Conservation (phyloP, 2,329 filamentous ascomycete species). For the Scytalidium lignicola region DNA sequence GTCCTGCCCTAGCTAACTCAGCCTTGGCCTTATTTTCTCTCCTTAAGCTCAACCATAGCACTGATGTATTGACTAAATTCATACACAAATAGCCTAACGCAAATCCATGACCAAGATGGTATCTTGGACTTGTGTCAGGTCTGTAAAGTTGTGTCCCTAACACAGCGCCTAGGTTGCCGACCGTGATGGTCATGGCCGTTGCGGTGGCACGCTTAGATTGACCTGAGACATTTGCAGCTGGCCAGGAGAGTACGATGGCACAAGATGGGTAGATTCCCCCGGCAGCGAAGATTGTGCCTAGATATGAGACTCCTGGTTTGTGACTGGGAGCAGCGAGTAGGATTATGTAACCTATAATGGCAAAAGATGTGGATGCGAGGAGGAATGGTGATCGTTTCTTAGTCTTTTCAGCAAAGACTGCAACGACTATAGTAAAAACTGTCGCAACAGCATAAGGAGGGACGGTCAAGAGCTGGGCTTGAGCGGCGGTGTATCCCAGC, state of each 20-base stretch:
- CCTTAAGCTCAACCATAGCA: conserved; percentile 49
- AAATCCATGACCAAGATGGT: conserved; percentile 61
- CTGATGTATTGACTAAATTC: conserved; percentile 48
- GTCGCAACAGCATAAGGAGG: conserved; percentile 62
- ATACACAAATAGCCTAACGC: conserved; percentile 58
- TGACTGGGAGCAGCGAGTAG: conserved; percentile 43
- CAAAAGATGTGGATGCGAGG: conserved; percentile 50
- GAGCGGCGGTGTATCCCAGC: conserved; percentile 48
- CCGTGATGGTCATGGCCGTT: conserved; percentile 67
- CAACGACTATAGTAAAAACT: conserved; percentile 51
- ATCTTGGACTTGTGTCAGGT: conserved; percentile 53
- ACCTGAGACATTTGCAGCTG: conserved; percentile 65
- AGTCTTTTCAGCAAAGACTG: conserved; percentile 54
- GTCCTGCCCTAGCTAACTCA: conserved; percentile 36
- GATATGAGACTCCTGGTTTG: conserved; percentile 52
- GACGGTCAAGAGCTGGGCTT: conserved; percentile 54
- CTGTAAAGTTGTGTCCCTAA: conserved; percentile 67
- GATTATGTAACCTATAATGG: conserved; percentile 57
- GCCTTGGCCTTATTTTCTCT: conserved; percentile 53
- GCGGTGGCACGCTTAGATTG: conserved; percentile 65
- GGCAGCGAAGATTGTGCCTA: conserved; percentile 58
- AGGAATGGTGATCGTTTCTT: conserved; percentile 59
- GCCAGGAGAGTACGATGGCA: conserved; percentile 62
- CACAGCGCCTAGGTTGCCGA: conserved; percentile 64
- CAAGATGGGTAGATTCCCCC: conserved; percentile 63